phyloP scores from a whole-genome alignment of 2,329 filamentous ascomycete species.

The Fusarium sp. region DNA sequence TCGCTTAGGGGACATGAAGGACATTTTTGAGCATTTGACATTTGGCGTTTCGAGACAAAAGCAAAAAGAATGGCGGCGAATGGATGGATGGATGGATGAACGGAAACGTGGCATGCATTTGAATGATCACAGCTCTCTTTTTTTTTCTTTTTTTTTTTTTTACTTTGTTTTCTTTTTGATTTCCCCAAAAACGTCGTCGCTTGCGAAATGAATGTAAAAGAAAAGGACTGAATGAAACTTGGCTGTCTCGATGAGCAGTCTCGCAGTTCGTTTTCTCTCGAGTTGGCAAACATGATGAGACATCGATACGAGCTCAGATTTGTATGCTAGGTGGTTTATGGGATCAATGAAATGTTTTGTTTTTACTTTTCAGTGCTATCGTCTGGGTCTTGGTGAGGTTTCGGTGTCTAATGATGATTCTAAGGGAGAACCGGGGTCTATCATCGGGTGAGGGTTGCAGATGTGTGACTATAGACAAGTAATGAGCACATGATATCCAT shows the following conservation, averaged over 20 bases:
- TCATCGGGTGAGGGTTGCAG: constrained; percentile 9
- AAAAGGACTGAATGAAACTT: constrained; percentile 23
- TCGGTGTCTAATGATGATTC: constrained; percentile 14
- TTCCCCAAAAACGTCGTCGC: constrained; percentile 36
- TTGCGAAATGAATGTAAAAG: constrained; percentile 23
- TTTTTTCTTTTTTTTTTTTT: constrained; percentile 29
- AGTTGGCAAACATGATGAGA: constrained; percentile 31
- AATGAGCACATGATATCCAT: constrained; percentile 34
- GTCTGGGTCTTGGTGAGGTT: constrained; percentile 9
- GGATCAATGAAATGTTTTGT: constrained; percentile 44
- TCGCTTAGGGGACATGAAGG: constrained; percentile 25
- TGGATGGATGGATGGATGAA: constrained; percentile 44
- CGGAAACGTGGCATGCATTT: constrained; percentile 47
- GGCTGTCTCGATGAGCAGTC: constrained; percentile 16
- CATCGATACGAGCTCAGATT: constrained; percentile 24
- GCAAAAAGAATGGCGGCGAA: constrained; percentile 46
- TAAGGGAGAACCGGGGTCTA: constrained; percentile 1
- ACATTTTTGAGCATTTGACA: constrained; percentile 45
- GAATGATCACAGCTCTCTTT: constrained; percentile 45
- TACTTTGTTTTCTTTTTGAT: constrained; percentile 30
- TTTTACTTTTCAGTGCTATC: constrained; percentile 20
- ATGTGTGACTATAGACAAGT: constrained; percentile 34
- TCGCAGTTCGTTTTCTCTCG: constrained; percentile 25
- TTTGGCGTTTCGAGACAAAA: constrained; percentile 46
- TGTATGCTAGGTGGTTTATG: constrained; percentile 43